Percentiles rank a stretch among this genome's conserved stretches.
Evolutionary conservation across 1,139 yeast genomes (phyloP).

Genomic region (Kazachstania sp.): DNA sequence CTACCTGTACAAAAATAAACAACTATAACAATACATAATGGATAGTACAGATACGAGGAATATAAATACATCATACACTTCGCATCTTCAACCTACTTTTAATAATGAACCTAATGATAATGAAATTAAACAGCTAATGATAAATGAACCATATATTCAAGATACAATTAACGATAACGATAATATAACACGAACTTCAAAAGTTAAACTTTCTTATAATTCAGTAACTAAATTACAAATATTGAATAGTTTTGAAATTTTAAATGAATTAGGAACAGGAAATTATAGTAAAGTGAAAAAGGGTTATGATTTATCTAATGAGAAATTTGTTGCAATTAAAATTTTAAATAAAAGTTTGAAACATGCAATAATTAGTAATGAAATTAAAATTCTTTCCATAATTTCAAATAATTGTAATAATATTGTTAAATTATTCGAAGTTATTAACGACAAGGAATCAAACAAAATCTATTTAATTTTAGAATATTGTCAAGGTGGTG

Average conservation of each 20-base stretch:
- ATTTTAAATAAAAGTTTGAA: constrained; percentile 58
- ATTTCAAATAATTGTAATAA: constrained; percentile 87
- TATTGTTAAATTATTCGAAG: constrained; percentile 78
- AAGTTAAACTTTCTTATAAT: constrained; percentile 75
- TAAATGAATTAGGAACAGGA: constrained; percentile 83
- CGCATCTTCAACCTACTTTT: not conserved
- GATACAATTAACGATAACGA: not conserved
- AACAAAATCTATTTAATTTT: constrained; percentile 81
- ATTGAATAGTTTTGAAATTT: constrained; percentile 80
- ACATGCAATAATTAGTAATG: constrained; percentile 53
- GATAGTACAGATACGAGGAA: not conserved
- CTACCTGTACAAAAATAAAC: no score
- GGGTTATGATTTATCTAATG: constrained; percentile 64
- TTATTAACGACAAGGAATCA: constrained; percentile 75
- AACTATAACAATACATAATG: no score
- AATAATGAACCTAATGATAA: not conserved
- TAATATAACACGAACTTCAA: constrained; percentile 66
- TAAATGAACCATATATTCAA: no score
- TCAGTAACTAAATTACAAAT: constrained; percentile 77
- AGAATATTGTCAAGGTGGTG: constrained; percentile 88
- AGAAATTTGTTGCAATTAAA: constrained; percentile 80
- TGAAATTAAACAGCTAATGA: not conserved
- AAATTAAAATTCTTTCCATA: constrained; percentile 91
- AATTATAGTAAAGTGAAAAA: constrained; percentile 95
- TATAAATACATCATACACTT: not conserved